phyloP scores from a whole-genome alignment of 2,329 filamentous ascomycete species.

The Fusarium sp. region DNA sequence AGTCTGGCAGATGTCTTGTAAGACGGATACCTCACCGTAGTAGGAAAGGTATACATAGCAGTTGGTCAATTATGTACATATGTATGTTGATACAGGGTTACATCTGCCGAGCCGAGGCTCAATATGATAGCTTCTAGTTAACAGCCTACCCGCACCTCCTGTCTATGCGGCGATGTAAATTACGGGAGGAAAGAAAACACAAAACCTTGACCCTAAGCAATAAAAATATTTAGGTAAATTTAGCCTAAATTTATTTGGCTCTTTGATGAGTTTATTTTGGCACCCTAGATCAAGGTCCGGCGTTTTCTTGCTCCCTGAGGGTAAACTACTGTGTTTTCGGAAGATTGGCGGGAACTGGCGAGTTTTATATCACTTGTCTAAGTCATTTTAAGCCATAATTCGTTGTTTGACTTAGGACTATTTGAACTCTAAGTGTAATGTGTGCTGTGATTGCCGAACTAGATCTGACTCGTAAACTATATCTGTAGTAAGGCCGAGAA shows the following conservation, averaged over 20 bases:
- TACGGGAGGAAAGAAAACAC: no score
- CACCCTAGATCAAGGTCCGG: no score
- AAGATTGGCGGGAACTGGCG: neutral
- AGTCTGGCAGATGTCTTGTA: neutral
- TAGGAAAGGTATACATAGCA: no score
- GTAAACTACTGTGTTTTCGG: neutral
- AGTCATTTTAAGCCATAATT: neutral
- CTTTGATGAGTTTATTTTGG: no score
- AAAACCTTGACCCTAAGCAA: no score
- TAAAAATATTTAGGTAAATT: no score
- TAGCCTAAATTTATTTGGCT: no score
- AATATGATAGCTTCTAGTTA: neutral
- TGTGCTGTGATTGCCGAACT: neutral
- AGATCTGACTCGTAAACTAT: neutral
- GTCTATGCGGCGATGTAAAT: neutral
- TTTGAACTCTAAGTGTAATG: neutral
- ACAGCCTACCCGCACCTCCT: no score
- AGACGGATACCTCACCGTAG: neutral
- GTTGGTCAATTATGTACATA: neutral
- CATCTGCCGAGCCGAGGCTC: neutral
- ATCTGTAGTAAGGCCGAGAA: neutral
- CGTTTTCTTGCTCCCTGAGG: no score
- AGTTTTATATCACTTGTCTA: neutral
- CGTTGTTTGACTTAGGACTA: fast-evolving
- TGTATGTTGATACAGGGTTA: neutral